phyloP scores from a whole-genome alignment of 1,284 basidiomycete genomes.

The Ganoderma resinaceum region DNA sequence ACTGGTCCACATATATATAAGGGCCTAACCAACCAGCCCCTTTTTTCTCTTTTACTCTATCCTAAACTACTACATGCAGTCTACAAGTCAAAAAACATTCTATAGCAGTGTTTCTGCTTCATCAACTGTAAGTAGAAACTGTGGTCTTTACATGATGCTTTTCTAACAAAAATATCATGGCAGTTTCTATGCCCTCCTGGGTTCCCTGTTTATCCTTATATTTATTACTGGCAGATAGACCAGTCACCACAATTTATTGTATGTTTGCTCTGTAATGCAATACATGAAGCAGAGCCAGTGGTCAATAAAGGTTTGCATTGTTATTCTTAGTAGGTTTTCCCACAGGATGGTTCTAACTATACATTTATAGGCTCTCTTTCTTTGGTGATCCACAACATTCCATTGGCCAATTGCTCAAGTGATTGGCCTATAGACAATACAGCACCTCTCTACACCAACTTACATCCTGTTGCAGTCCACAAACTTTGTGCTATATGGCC shows the following conservation, averaged over 20 bases:
- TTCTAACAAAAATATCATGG: not conserved
- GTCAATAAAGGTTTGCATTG: not conserved
- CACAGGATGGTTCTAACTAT: not conserved
- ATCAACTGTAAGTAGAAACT: not conserved
- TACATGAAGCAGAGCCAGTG: not conserved
- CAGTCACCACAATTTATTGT: not conserved
- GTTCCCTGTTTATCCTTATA: not conserved
- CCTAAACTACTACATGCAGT: not conserved
- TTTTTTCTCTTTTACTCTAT: not conserved
- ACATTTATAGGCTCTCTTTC: not conserved
- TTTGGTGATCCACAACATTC: not conserved
- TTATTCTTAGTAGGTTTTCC: not conserved
- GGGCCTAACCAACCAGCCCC: not conserved
- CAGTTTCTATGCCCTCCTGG: not conserved
- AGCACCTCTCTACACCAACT: not conserved
- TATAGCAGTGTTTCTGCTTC: not conserved
- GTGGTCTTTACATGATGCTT: not conserved
- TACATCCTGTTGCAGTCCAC: constrained; percentile 6
- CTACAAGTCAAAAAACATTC: not conserved
- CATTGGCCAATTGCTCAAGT: not conserved
- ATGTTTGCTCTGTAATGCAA: constrained; percentile 6
- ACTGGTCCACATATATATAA: not conserved
- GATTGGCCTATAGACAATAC: not conserved
- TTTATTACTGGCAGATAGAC: constrained; percentile 8
- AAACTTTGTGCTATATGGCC: not conserved